Base-by-base conservation (phyloP, 2,329 filamentous ascomycete genomes). In the Aspergillus sojae region DNA sequence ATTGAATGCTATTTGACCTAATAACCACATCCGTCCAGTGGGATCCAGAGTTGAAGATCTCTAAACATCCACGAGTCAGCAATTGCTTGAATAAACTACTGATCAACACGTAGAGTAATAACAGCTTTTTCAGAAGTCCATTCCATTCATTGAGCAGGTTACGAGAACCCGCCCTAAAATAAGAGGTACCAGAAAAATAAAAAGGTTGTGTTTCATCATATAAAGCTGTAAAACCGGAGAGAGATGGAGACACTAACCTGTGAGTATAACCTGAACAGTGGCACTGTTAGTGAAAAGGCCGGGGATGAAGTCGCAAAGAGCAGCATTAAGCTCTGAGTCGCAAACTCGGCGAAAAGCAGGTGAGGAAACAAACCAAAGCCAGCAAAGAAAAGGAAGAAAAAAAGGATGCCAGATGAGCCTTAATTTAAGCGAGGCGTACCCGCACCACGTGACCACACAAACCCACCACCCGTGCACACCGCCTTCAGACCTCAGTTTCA, bases 181-280 rank as follows among this genome's bases (percentile, higher is more conserved):
- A 95, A 96, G 93, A 96, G 93, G 93, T 96, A 93, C 93, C 93
- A 96, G 92, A 96, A 94, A 90, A 84, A 82, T 83, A 81, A 80
- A 81, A 80, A 71, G 71, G 82, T 84, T 83, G 81, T 84, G 84
- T 88, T 86, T 94, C 91, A 94, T 94, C 91, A 93, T 86, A 62
- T 62, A 69, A 67, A 67, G 45, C 48, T 62, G 58, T 62, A 48
- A 59, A 21, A 61, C 48, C 52, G 60, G 12, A 63, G 61, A 60
- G 50, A 66, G 62, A 72, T 72, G 80, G 79, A 41, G 46, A 48
- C 58, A 74, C 74, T 72, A 60, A 75, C 73, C 73, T 70, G 23
- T 32, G n/a, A 9, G n/a, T 43, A 60, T 14, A 36, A 36, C 14
- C 34, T 16, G 34, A 36, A 16, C 5, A 36, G 34, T 6, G 14